phyloP scores from a whole-genome alignment of 2,329 filamentous ascomycete species.

The Meredithiella fracta region DNA sequence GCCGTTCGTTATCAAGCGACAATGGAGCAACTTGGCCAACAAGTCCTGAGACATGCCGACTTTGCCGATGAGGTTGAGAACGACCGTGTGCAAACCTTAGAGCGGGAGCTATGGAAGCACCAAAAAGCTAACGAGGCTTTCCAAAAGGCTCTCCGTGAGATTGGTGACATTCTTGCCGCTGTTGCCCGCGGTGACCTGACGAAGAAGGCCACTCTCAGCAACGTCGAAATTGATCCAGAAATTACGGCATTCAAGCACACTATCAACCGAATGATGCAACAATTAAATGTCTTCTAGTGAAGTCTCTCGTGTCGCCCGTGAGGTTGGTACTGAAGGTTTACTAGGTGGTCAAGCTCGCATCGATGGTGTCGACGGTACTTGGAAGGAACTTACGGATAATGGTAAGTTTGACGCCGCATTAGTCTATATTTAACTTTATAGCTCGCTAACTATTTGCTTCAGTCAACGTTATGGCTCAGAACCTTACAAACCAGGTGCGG shows the following conservation, averaged over 20 bases:
- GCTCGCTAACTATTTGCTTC: neutral
- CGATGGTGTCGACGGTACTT: slow-evolving; percentile 85
- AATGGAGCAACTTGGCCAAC: too few relatives aligned
- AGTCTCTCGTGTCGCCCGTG: slow-evolving; percentile 82
- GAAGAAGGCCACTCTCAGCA: slow-evolving; percentile 92
- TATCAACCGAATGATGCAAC: slow-evolving; percentile 99
- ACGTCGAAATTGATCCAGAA: slow-evolving; percentile 93
- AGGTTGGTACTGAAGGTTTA: slow-evolving; percentile 90
- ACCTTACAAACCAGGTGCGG: slow-evolving; percentile 67
- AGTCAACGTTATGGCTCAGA: slow-evolving; percentile 72
- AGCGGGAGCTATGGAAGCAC: slow-evolving; percentile 89
- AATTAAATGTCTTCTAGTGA: slow-evolving; percentile 93
- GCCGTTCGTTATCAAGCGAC: too few relatives aligned
- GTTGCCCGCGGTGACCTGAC: slow-evolving; percentile 90
- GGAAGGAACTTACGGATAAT: slow-evolving; percentile 90
- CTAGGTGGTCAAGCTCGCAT: slow-evolving; percentile 89
- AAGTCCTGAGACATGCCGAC: neutral
- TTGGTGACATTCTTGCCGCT: slow-evolving; percentile 91
- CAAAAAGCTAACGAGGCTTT: slow-evolving; percentile 97
- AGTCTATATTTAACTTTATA: neutral
- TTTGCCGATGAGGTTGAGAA: slow-evolving; percentile 51
- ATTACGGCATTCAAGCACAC: slow-evolving; percentile 96
- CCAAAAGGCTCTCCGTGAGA: slow-evolving; percentile 90
- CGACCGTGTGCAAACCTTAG: slow-evolving; percentile 67
- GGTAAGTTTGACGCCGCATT: slow-evolving; percentile 26